Evolutionary conservation across 2,329 filamentous ascomycete genomes (phyloP), one percentile per base, ranked within the genome.

Genomic region (Arthroderma sp.): DNA sequence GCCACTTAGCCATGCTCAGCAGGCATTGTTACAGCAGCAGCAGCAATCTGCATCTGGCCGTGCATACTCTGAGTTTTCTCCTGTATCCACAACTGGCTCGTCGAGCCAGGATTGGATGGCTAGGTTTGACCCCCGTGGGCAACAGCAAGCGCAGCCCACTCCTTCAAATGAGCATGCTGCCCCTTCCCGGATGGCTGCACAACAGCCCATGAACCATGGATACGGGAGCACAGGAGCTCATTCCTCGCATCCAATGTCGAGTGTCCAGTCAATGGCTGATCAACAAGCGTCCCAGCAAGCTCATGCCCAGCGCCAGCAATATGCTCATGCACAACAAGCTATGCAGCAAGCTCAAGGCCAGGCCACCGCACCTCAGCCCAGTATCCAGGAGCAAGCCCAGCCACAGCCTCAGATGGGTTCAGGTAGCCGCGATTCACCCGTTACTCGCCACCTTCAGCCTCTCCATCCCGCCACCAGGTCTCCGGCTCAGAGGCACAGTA

Each of bases 91-190:
- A 8, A 46, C 41, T 4, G 48, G 58, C 11, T 46, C 56, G 9
- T 44, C 57, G 11, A 56, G 52, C 33, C 52, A 60, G 6, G 64
- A 66, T 46, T 67, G 64, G 64, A 62, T 66, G 56, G 61, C 62
- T 38, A 58, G 63, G 36, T 65, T 66, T 46, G 64, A 67, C 46
- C 64, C 64, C 27, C 52, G 64, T 42, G 58, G 57, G 29, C 62
- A 64, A 41, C 50, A 53, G 15, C 52, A 55, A 41, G 42, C 42
- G 28, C 49, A 44, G 9, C 33, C 42, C 9, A 45, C 32, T 11
- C 31, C 43, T 8, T 36, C 42, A 3, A 40, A 22, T 22, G 15
- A 22, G 15, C 15, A 45, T 33, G 41, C 40, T 29, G 36, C 38
- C 4, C 28, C 40, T 27, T 45, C 48, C 4, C 30, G 38, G 6